Evolutionary conservation across 495 filamentous ascomycete species (phyloP).

Genomic region (Neurospora sp.): DNA sequence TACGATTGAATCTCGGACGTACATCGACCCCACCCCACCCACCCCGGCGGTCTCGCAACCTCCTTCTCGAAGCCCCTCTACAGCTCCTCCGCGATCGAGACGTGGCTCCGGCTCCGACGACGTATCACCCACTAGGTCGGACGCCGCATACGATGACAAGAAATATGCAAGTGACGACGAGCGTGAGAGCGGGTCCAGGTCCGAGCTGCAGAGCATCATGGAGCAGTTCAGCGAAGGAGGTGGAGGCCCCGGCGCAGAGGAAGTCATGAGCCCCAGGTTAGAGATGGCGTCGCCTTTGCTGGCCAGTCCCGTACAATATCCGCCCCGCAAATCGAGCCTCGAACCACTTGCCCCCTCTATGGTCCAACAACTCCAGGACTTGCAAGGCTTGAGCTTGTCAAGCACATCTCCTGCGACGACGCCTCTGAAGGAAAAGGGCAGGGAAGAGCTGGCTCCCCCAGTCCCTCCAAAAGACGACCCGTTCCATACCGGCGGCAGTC

Average conservation of each 20-base stretch:
- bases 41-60: conserved; percentile 44
- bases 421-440: conserved; percentile 27
- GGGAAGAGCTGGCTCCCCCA: conserved; percentile 37
- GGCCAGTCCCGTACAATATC: conserved; percentile 52
- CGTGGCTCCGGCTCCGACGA: conserved; percentile 25
- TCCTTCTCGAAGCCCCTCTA: conserved; percentile 41
- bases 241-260: conserved; percentile 55
- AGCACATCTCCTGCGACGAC: conserved; percentile 25
- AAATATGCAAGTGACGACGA: conserved; percentile 43
- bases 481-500: conserved; percentile 14
- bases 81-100: conserved; percentile 22
- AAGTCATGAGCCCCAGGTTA: conserved; percentile 73
- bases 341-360: conserved; percentile 50
- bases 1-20: conserved; percentile 33
- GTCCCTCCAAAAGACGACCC: conserved; percentile 42
- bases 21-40: conserved; percentile 54
- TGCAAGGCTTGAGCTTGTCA: conserved; percentile 36
- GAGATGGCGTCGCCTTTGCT: conserved; percentile 63
- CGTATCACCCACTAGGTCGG: conserved; percentile 48
- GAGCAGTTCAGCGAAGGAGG: conserved; percentile 66
- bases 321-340: conserved; percentile 75
- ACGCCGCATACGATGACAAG: conserved; percentile 44
- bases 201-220: conserved; percentile 95
- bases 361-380: conserved; percentile 33
- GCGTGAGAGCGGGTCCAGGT: conserved; percentile 57